phyloP scores from a whole-genome alignment of 768 basidiomycete species.

The Tulasnella sp. region DNA sequence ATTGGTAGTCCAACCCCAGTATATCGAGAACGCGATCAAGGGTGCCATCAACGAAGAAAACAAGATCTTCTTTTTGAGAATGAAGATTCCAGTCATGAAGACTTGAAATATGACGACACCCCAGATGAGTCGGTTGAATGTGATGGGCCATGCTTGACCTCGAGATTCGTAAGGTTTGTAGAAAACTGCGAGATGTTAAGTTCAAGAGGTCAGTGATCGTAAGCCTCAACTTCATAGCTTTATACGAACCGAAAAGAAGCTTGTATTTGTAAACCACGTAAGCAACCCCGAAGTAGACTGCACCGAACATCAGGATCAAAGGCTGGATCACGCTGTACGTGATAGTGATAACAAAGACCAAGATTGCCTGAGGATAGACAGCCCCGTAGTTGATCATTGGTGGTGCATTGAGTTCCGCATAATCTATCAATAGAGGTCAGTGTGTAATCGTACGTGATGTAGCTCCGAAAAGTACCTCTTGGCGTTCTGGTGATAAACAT shows the following conservation, averaged over 20 bases:
- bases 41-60: conserved; percentile 57
- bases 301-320: conserved; percentile 86
- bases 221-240: neutral
- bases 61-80: conserved; percentile 45
- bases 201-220: neutral
- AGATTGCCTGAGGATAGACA: conserved; percentile 92
- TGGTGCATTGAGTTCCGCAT: conserved; percentile 90
- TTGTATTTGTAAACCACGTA: conserved; percentile 99
- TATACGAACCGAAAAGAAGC: conserved; percentile 68
- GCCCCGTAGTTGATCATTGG: conserved; percentile 97
- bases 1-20: conserved; percentile 73
- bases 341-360: conserved; percentile 90
- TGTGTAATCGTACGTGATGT: neutral
- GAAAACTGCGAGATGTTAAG: conserved; percentile 49
- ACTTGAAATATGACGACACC: conserved; percentile 84
- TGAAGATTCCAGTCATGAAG: conserved; percentile 96
- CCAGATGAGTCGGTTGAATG: conserved; percentile 84
- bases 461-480: conserved; percentile 43
- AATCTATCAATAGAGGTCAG: conserved; percentile 42
- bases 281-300: conserved; percentile 88
- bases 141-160: conserved; percentile 96
- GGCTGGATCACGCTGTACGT: conserved; percentile 95
- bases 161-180: conserved; percentile 97
- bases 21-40: conserved; percentile 55
- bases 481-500: conserved; percentile 79